Evolutionary conservation across 192 early-diverging fungal genomes (phyloP), one percentile per base, ranked within the genome.

Genomic region (Umbelopsis ramanniana): DNA sequence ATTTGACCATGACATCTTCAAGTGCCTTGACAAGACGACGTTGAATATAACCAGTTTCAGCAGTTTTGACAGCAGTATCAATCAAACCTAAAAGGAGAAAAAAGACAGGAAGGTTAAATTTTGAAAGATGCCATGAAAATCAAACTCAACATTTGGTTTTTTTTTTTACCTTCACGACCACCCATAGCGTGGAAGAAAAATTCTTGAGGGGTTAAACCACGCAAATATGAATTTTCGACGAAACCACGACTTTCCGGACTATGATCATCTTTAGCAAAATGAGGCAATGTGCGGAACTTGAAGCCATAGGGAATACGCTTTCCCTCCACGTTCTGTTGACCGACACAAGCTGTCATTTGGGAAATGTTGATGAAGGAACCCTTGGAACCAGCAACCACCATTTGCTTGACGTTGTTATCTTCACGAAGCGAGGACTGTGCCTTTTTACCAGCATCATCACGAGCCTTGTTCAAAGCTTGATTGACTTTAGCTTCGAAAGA

Each of bases 181-280:
- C 96, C 96, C 96, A 98, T 98, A 22, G 96, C 95, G 81, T 99
- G 97, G 90, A 99, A 99, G 78, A 94, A 99, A 84, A 98, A 99
- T 86, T 99, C 97, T 75, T 95, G 93, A 21, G 97, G 97, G 21
- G 94, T 96, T 78, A 99, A 77, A 15, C 97, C 97, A 69, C 93
- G 88, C 37, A 96, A 81, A 74, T 94, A 96, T 23, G 92, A 94
- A 75, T 94, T 94, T 81, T 94, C 92, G 3, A 96, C 94, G 76
- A 96, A 96, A 23, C 94, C 94, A 67, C 93, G 85, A 75, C 86
- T 87, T 78, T 95, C 95, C 19, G 97, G 96, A 68, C 92, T 93
- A 76, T 96, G 94, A 81, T 99, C 97, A 78, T 97, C 96, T 81
- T 96, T 97, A 19, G 94, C 92, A 81, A 95, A 99, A 74, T 98